A percentile compares a stretch with the other conserved stretches of the same genome.
Evolutionary conservation across 2,329 filamentous ascomycete genomes (phyloP).

Genomic region (Aspergillus awamori): DNA sequence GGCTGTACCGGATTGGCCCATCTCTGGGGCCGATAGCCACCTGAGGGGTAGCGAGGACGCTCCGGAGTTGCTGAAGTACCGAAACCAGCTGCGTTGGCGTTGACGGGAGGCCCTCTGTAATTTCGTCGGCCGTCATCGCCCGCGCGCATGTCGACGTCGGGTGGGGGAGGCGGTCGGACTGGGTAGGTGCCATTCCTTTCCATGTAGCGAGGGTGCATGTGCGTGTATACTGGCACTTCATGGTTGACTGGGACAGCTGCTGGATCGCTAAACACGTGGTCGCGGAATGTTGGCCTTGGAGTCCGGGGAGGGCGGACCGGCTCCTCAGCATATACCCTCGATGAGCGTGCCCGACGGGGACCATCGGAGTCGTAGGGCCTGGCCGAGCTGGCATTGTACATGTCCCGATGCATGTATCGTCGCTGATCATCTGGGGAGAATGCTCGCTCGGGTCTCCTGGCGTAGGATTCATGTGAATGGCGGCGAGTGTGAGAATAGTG

Average conservation of each 20-base stretch:
- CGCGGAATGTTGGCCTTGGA: constrained; percentile 14
- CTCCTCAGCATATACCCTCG: constrained; percentile 19
- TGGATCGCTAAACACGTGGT: constrained; percentile 22
- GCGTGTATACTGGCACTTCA: constrained; percentile 17
- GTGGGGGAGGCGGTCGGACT: constrained; percentile 26
- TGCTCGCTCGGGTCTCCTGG: constrained; percentile 32
- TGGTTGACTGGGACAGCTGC: constrained; percentile 12
- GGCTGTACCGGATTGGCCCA: constrained; percentile 9
- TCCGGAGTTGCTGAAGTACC: constrained; percentile 14
- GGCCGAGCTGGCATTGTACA: constrained; percentile 8
- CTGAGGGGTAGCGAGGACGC: neutral
- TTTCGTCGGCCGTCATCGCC: constrained; percentile 31
- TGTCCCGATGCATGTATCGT: constrained; percentile 16
- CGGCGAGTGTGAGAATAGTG: constrained; percentile 29
- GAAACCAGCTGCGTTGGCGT: neutral
- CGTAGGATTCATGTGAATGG: constrained; percentile 43
- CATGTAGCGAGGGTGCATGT: constrained; percentile 20
- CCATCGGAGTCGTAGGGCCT: constrained; percentile 26
- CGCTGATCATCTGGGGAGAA: constrained; percentile 28
- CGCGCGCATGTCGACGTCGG: constrained; percentile 25
- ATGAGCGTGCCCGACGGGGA: constrained; percentile 16
- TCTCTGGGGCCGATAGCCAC: constrained; percentile 7
- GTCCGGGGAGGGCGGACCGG: constrained; percentile 15
- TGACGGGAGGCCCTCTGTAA: constrained; percentile 25
- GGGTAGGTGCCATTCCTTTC: constrained; percentile 18